These are phyloP conservation scores for Meredithiella fracta DNA, from an alignment of 2,329 filamentous ascomycete species.

Conservation along the genomic window DNA sequence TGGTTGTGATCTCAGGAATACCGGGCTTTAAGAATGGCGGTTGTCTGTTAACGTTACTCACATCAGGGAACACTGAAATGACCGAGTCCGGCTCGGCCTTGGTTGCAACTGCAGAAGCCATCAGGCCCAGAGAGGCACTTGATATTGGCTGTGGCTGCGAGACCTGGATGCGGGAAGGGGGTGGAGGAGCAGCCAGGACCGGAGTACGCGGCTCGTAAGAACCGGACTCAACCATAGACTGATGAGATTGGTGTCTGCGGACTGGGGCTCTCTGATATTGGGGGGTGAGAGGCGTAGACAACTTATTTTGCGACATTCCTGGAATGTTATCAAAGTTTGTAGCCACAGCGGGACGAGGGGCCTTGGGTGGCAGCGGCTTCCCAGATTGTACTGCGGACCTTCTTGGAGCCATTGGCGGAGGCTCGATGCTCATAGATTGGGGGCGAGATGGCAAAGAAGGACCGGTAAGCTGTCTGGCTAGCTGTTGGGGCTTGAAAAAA, in stretches of 20 bases:
- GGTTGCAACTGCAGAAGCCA: constrained; percentile 4
- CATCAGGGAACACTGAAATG: constrained; percentile 60
- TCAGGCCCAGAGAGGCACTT: constrained; percentile 11
- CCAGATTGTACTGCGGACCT: constrained; percentile 7
- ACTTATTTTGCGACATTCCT: background rate
- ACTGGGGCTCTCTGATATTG: constrained; percentile 9
- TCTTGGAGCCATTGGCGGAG: constrained; percentile 9
- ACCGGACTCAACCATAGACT: constrained; percentile 8
- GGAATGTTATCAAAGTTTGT: constrained; percentile 6
- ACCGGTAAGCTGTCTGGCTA: constrained; percentile 13
- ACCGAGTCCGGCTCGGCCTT: constrained; percentile 31
- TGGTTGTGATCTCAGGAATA: constrained; percentile 60
- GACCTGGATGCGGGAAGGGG: constrained; percentile 5
- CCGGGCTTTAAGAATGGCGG: constrained; percentile 60
- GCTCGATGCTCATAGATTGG: constrained; percentile 7
- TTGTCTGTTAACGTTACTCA: constrained; percentile 67
- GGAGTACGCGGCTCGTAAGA: constrained; percentile 7
- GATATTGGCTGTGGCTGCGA: constrained; percentile 16
- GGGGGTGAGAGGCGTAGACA: constrained; percentile 5
- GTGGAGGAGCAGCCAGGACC: constrained; percentile 2
- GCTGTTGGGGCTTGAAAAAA: constrained; percentile 4
- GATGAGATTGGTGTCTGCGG: constrained; percentile 12
- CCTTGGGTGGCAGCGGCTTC: constrained; percentile 11
- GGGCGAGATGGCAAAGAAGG: constrained; percentile 8
- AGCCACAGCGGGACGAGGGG: constrained; percentile 6